Evolutionary conservation across 768 basidiomycete species (phyloP), one percentile per base, ranked within the genome.

Genomic region (Phallus indusiatus): DNA sequence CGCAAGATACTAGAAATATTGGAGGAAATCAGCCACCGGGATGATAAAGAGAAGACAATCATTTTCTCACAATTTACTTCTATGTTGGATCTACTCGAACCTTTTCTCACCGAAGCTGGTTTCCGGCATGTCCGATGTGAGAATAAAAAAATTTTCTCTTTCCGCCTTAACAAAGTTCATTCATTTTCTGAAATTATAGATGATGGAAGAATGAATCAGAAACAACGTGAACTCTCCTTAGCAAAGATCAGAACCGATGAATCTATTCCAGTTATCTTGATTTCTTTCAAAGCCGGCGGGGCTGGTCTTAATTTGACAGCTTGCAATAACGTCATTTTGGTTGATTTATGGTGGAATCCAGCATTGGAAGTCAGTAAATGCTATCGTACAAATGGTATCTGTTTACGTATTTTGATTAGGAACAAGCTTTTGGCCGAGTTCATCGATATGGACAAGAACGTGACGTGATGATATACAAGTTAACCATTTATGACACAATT

Each of bases 291-390:
- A 70, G 93, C 94, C 28, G 94, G 94, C 4, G 89, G 89, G 66
- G 92, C 88, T n/a, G 91, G 91, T 89, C 80, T 97, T 49, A 96
- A 97, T 68, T 69, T 97, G 66, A 93, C 92, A 0, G 86, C 84
- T 37, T 97, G 94, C 72, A 95, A 94, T 69, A 91, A 95, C 63
- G 94, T 97, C 42, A 88, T 97, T 64, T 78, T 97, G 2, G 81
- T 92, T 58, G 95, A 96, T 69, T 73, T 94, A 61, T 97, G 94
- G 94, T 97, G 94, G 92, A 88, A 92, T 69, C 90, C 90, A 10
- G 90, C 88, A 0, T 76, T 90, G 4, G 89, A 90, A 72, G 86
- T 88, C 63, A 62, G 79, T 67, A 65, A 59, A 3, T 63, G 64
- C 50, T 66, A 62, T 60, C 60, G 66, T 20, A 61, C 60, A 16